phyloP scores from a whole-genome alignment of 2,329 filamentous ascomycete species.

The Aureobasidium mangrovei region DNA sequence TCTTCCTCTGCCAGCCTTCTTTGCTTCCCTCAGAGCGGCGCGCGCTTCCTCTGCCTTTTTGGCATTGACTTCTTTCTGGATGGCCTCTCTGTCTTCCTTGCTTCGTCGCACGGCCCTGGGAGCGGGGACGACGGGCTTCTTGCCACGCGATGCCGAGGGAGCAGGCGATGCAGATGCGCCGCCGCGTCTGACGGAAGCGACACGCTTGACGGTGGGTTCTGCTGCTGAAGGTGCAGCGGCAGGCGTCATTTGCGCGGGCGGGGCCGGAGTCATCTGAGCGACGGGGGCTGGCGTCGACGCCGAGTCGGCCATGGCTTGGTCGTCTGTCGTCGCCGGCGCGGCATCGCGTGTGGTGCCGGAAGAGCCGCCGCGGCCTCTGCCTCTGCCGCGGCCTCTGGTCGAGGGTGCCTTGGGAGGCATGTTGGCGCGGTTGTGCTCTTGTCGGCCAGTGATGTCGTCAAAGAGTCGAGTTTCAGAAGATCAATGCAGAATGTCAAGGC shows the following conservation, averaged over 20 bases:
- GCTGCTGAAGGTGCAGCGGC: neutral
- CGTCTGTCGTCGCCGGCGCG: neutral
- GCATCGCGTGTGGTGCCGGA: neutral
- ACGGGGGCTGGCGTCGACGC: conserved; percentile 9
- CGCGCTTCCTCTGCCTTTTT: conserved; percentile 29
- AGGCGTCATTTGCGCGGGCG: neutral
- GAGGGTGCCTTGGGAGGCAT: conserved; percentile 16
- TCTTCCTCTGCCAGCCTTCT: conserved; percentile 23
- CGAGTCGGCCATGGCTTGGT: neutral
- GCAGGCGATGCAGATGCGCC: conserved; percentile 12
- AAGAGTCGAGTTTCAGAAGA: neutral
- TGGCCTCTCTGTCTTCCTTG: conserved; percentile 36
- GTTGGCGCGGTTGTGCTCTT: neutral
- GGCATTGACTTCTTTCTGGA: conserved; percentile 30
- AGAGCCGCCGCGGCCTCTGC: conserved; percentile 9
- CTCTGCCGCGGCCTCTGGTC: conserved; percentile 11
- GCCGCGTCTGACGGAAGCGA: conserved; percentile 2
- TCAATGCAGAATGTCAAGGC: neutral
- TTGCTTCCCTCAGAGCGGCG: conserved; percentile 18
- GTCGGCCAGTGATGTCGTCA: neutral
- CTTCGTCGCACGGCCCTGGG: conserved; percentile 37
- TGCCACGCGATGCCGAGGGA: conserved; percentile 13
- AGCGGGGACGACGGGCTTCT: conserved; percentile 24
- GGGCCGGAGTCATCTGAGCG: conserved; percentile 12
- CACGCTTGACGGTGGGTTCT: neutral